Percentiles rank a stretch among this genome's conserved stretches.
These are phyloP conservation scores for Penicillium diatomitis DNA, from an alignment of 495 filamentous ascomycete species.

Conservation along the genomic window DNA sequence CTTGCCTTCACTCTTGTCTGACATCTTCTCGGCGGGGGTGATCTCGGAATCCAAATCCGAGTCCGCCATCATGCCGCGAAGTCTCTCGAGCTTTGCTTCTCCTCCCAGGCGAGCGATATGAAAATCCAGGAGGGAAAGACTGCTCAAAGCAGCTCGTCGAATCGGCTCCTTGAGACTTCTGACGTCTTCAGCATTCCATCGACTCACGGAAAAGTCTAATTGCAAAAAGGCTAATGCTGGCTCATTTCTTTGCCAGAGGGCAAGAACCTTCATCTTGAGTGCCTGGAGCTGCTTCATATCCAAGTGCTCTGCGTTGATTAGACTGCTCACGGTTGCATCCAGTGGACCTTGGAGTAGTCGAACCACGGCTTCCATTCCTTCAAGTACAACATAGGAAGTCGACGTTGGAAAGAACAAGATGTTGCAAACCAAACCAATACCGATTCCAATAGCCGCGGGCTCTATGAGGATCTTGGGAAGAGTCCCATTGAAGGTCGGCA, in stretches of 20 bases:
- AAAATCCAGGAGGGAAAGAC: constrained; percentile 15
- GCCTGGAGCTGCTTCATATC: constrained; percentile 7
- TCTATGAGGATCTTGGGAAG: constrained; percentile 27
- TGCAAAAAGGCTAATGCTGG: constrained; percentile 19
- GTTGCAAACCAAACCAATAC: constrained; percentile 26
- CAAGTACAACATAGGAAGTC: constrained; percentile 27
- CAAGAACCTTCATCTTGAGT: constrained; percentile 13
- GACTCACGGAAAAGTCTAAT: constrained; percentile 22
- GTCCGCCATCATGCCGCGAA: constrained; percentile 5
- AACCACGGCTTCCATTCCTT: constrained; percentile 24
- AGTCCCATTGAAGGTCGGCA: constrained; percentile 31
- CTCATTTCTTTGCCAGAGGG: constrained; percentile 13
- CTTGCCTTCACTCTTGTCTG: constrained; percentile 10
- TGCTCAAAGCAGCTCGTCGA: constrained; percentile 12
- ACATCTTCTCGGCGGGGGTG: not conserved
- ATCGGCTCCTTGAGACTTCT: constrained; percentile 20
- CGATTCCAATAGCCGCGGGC: constrained; percentile 29
- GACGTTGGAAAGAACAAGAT: constrained; percentile 35
- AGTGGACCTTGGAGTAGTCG: constrained; percentile 22
- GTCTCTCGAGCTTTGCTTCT: constrained; percentile 14
- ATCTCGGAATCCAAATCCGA: constrained; percentile 2
- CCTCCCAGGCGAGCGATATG: constrained; percentile 19
- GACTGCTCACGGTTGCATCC: constrained; percentile 12
- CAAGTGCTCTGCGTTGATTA: constrained; percentile 8
- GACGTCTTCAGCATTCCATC: constrained; percentile 23